Percentiles rank a stretch among this genome's conserved stretches.
Conservation (phyloP, 2,329 filamentous ascomycete genomes). For the Pseudocercospora macadamiae region DNA sequence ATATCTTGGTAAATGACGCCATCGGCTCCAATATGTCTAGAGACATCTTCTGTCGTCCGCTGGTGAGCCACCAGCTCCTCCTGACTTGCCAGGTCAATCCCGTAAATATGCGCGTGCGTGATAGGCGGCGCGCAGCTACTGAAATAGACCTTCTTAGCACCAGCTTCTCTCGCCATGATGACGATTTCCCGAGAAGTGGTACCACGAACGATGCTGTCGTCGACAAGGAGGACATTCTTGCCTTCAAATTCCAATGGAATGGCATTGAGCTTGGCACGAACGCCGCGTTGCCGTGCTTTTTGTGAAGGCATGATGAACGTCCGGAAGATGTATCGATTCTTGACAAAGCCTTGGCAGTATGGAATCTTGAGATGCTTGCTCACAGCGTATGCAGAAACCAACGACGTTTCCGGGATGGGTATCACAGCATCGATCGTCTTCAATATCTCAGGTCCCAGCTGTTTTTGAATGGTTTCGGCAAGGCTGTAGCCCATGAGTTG, state of each 20-base stretch:
- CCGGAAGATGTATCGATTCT: conserved; percentile 86
- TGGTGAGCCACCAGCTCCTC: conserved; percentile 72
- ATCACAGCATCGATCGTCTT: conserved; percentile 82
- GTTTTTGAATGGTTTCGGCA: conserved; percentile 69
- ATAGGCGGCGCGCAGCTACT: conserved; percentile 81
- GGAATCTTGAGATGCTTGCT: conserved; percentile 76
- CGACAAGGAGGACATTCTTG: conserved; percentile 79
- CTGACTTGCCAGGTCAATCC: conserved; percentile 73
- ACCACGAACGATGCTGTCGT: conserved; percentile 87
- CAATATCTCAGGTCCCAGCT: conserved; percentile 69
- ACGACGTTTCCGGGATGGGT: conserved; percentile 81
- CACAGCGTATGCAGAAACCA: conserved; percentile 76
- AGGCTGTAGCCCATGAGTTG: conserved; percentile 86
- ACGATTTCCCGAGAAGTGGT: conserved; percentile 81
- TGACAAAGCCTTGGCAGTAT: conserved; percentile 80
- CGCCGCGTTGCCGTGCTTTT: conserved; percentile 76
- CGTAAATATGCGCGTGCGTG: conserved; percentile 83
- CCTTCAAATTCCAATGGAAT: conserved; percentile 84
- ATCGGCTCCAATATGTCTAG: conserved; percentile 71
- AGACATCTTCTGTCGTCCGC: conserved; percentile 63
- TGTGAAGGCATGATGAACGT: conserved; percentile 89
- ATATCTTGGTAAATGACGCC: conserved; percentile 78
- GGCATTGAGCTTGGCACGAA: conserved; percentile 85
- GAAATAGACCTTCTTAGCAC: conserved; percentile 80
- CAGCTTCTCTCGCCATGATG: conserved; percentile 80